Percentiles rank a stretch among this genome's conserved stretches.
These are phyloP conservation scores for Dendrobium huoshanense DNA, from an alignment of 106 monocot species.

Conservation along the genomic window DNA sequence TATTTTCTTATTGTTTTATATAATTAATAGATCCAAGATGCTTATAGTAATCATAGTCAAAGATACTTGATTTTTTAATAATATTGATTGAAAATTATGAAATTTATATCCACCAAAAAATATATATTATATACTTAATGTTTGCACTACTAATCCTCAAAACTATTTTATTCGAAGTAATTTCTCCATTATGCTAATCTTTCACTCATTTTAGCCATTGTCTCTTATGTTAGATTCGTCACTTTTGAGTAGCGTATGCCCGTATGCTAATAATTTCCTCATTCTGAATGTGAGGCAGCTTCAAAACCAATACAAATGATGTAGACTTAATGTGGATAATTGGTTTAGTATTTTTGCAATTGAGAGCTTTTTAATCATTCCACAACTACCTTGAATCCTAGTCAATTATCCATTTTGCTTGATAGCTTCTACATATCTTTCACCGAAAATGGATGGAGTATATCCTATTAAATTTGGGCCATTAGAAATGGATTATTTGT, in stretches of 20 bases:
- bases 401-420: too few species aligned
- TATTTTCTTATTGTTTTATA: background rate
- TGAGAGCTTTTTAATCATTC: background rate
- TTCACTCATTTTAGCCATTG: too few species aligned
- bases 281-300: too few species aligned
- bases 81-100: background rate
- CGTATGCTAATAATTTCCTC: too few species aligned
- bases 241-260: too few species aligned
- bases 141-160: background rate
- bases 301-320: too few species aligned
- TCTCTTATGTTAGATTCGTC: too few species aligned
- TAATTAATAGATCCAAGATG: background rate
- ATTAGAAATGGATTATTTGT: background rate
- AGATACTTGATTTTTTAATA: background rate
- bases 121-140: background rate
- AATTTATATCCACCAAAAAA: background rate
- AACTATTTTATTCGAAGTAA: background rate
- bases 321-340: background rate
- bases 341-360: background rate
- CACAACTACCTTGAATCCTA: too few species aligned
- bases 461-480: too few species aligned
- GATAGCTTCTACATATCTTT: too few species aligned
- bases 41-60: background rate
- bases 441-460: too few species aligned
- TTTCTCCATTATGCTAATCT: background rate